A percentile compares a stretch with the other conserved stretches of the same genome.
Evolutionary conservation across 805 yeast genomes (phyloP).

Genomic region (Hyphopichia homilentoma): DNA sequence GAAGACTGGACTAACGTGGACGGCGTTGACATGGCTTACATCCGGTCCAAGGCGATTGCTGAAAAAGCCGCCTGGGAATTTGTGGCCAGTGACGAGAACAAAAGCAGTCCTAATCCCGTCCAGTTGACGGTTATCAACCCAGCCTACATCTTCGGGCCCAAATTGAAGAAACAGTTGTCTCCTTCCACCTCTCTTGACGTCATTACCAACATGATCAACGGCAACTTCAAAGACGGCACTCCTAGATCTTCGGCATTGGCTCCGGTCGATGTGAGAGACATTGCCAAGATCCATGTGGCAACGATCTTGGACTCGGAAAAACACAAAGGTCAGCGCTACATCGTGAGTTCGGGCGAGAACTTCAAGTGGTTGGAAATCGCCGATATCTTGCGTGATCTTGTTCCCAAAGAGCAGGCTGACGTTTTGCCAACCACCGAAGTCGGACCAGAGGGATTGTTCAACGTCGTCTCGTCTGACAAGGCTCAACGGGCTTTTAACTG

Average conservation of each 20-base stretch:
- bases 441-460: too few species aligned
- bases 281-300: slow-evolving; percentile 6
- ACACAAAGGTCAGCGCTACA: too few species aligned
- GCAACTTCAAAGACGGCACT: slow-evolving; percentile 10
- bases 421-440: too few species aligned
- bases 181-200: slow-evolving; percentile 15
- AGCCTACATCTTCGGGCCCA: slow-evolving; percentile 14
- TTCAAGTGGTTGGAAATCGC: too few species aligned
- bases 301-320: slow-evolving; percentile 3
- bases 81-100: slow-evolving; percentile 8
- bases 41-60: slow-evolving; percentile 16
- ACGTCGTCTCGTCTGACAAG: too few species aligned
- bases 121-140: slow-evolving; percentile 18
- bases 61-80: slow-evolving; percentile 16
- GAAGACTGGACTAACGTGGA: slow-evolving; percentile 11
- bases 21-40: slow-evolving; percentile 13
- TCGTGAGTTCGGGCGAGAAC: too few species aligned
- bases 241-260: slow-evolving; percentile 12
- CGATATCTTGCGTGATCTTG: too few species aligned
- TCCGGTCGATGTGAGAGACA: slow-evolving; percentile 7
- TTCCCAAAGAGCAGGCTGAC: too few species aligned
- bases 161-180: slow-evolving; percentile 9
- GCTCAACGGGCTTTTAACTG: too few species aligned
- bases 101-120: slow-evolving; percentile 12
- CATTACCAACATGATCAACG: slow-evolving; percentile 10